Evolutionary conservation across 2,329 filamentous ascomycete genomes (phyloP).

Genomic region (Curvularia hawaiiensis): DNA sequence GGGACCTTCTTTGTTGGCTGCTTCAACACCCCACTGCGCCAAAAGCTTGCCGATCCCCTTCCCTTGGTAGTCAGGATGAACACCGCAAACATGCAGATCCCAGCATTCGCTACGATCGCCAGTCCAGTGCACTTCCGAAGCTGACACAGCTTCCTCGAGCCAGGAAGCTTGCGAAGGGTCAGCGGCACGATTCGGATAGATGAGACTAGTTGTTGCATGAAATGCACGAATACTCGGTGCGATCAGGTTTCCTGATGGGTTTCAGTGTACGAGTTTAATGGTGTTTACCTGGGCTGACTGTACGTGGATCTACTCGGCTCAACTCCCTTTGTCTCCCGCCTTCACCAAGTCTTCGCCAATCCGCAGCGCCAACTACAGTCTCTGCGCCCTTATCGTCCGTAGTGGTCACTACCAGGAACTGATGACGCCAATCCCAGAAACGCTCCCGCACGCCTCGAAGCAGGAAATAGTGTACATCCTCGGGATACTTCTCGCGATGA

Average conservation of each 20-base stretch:
- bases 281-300: neutral
- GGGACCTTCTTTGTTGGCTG: constrained; percentile 39
- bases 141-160: constrained; percentile 27
- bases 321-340: constrained; percentile 26
- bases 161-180: constrained; percentile 27
- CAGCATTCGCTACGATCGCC: constrained; percentile 34
- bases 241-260: neutral
- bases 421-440: constrained; percentile 39
- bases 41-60: constrained; percentile 47
- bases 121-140: constrained; percentile 31
- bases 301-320: constrained; percentile 5
- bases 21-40: constrained; percentile 46
- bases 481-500: constrained; percentile 31
- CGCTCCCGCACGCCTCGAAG: constrained; percentile 32
- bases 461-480: constrained; percentile 39
- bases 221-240: neutral
- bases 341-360: constrained; percentile 36
- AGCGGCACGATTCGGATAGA: constrained; percentile 33
- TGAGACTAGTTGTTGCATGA: neutral
- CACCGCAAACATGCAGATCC: constrained; percentile 38
- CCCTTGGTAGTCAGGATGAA: constrained; percentile 43
- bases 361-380: constrained; percentile 31
- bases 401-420: constrained; percentile 28
- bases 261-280: neutral
- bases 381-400: constrained; percentile 2